These are phyloP conservation scores for Clonostachys byssicola DNA, from an alignment of 2,329 filamentous ascomycete genomes.

Conservation along the genomic window DNA sequence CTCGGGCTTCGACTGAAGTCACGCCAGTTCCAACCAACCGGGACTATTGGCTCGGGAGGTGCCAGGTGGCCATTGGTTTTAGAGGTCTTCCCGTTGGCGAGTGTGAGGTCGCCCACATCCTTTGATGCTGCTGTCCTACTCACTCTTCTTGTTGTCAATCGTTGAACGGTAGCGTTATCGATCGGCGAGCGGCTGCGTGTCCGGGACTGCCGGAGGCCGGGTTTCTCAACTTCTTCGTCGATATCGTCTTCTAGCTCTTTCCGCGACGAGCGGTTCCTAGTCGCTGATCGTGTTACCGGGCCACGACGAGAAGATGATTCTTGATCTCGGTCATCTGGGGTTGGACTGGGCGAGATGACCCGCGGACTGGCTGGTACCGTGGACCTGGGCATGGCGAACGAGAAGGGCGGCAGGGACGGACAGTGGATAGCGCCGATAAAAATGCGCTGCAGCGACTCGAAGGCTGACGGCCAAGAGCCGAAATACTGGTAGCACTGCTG, in stretches of 20 bases:
- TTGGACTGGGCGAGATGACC: conserved; percentile 86
- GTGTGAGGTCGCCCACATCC: conserved; percentile 7
- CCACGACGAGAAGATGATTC: conserved; percentile 50
- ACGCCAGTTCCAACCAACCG: conserved; percentile 70
- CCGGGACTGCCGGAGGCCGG: conserved; percentile 57
- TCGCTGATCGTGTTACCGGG: conserved; percentile 73
- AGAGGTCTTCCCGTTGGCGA: conserved; percentile 23
- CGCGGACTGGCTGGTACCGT: conserved; percentile 74
- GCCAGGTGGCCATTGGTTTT: conserved; percentile 63
- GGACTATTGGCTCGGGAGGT: conserved; percentile 57
- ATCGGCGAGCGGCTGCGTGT: conserved; percentile 69
- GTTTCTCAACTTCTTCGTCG: conserved; percentile 35
- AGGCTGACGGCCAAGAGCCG: conserved; percentile 39
- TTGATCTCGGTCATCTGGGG: conserved; percentile 30
- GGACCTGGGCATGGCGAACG: conserved; percentile 47
- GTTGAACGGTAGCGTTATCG: conserved; percentile 43
- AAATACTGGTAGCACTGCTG: conserved; percentile 6
- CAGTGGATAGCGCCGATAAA: conserved; percentile 52
- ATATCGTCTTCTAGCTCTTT: conserved; percentile 57
- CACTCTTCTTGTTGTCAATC: conserved; percentile 43
- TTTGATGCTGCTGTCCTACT: conserved; percentile 14
- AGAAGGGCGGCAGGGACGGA: conserved; percentile 57
- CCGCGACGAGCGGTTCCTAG: conserved; percentile 52
- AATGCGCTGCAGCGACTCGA: conserved; percentile 41
- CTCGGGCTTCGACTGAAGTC: conserved; percentile 89